A percentile compares a stretch with the other conserved stretches of the same genome.
phyloP scores from a whole-genome alignment of 768 basidiomycete genomes.

The Pholiota conissans region DNA sequence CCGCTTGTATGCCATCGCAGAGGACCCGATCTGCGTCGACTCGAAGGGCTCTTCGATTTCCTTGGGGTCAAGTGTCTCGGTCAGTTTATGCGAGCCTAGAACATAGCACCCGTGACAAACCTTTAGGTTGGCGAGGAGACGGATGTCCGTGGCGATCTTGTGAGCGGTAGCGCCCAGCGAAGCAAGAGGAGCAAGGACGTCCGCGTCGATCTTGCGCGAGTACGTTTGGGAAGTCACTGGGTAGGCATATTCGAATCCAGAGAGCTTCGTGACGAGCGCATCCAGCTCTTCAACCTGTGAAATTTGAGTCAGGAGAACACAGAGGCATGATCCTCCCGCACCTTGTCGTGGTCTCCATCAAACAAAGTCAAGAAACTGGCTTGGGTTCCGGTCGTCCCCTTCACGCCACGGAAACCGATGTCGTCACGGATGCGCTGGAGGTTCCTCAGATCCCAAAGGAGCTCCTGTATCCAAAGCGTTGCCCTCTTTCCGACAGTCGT shows the following conservation, averaged over 20 bases:
- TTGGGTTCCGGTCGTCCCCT: conserved; percentile 99
- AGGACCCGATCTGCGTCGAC: conserved; percentile 96
- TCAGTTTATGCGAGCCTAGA: neutral
- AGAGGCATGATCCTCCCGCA: conserved; percentile 19
- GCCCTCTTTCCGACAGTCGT: conserved; percentile 98
- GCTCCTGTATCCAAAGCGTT: conserved; percentile 97
- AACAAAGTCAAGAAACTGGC: conserved; percentile 94
- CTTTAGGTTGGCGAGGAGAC: conserved; percentile 93
- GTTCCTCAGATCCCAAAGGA: conserved; percentile 96
- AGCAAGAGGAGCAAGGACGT: conserved; percentile 87
- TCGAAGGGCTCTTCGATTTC: conserved; percentile 99
- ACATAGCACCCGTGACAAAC: conserved; percentile 37
- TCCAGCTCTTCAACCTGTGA: conserved; percentile 85
- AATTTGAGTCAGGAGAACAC: neutral
- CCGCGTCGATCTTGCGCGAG: conserved; percentile 95
- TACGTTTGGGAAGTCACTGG: conserved; percentile 99
- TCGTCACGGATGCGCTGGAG: conserved; percentile 87
- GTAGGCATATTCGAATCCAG: conserved; percentile 92
- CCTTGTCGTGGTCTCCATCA: conserved; percentile 93
- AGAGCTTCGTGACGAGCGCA: conserved; percentile 83
- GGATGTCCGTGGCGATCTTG: conserved; percentile 95
- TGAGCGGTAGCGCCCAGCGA: conserved; percentile 94
- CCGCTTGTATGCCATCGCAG: conserved; percentile 98
- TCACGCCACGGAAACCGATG: conserved; percentile 95
- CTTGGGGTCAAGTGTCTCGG: conserved; percentile 34